Percentiles rank a stretch among this genome's conserved stretches.
These are phyloP conservation scores for Nitzschia sp. DNA, from an alignment of 108 stramenopile species.

Conservation along the genomic window DNA sequence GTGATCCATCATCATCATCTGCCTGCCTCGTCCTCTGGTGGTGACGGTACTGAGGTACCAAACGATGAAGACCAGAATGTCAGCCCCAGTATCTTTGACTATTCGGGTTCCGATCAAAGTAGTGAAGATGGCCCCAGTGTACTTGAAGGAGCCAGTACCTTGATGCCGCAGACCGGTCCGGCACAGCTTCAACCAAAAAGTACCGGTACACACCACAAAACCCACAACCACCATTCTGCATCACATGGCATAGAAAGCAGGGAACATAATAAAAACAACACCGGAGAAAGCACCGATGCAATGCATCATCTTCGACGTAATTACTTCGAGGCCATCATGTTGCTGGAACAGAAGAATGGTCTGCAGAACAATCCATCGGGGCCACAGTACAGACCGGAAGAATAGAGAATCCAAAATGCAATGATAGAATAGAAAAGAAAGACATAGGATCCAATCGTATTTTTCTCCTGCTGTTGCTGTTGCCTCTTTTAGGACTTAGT, in stretches of 20 bases:
- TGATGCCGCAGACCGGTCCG: not conserved
- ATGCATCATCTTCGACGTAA: not conserved
- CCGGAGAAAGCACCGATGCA: no score
- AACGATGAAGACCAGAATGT: not conserved
- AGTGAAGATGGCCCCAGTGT: not conserved
- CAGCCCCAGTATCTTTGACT: slow-evolving; percentile 1
- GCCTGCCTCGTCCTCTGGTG: no score
- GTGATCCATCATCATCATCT: no score
- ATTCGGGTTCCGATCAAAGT: not conserved
- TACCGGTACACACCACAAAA: no score
- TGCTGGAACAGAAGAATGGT: not conserved
- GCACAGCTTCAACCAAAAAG: not conserved
- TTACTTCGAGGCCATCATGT: not conserved
- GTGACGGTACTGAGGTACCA: not conserved
- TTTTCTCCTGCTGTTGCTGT: not conserved
- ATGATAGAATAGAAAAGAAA: no score
- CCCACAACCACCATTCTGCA: no score
- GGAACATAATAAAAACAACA: no score
- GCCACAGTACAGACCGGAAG: no score
- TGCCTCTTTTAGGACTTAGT: not conserved
- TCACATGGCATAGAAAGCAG: no score
- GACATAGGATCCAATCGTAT: no score
- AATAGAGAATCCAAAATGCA: no score
- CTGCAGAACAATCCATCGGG: not conserved
- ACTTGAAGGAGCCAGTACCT: not conserved